Evolutionary conservation across 108 stramenopile genomes (phyloP).

Genomic region (Poteriospumella lacustris): DNA sequence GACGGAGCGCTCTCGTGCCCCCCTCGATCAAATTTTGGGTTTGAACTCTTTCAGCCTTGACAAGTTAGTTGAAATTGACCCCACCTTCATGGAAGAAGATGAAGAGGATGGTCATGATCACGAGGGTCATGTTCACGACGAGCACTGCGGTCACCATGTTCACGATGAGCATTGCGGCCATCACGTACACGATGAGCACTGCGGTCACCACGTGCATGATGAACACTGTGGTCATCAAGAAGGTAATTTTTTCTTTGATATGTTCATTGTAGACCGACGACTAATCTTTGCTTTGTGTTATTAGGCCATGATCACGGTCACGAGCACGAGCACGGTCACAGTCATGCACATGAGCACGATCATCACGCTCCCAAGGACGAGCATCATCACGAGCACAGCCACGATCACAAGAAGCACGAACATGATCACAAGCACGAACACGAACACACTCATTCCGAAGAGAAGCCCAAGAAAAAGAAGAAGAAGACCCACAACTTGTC

Average conservation of each 20-base stretch:
- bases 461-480: neutral
- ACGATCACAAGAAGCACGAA: slow-evolving; percentile 51
- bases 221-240: neutral
- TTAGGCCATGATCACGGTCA: neutral
- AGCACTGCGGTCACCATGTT: slow-evolving; percentile 21
- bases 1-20: slow-evolving; percentile 70
- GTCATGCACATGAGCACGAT: neutral
- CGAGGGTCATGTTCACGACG: slow-evolving; percentile 25
- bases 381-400: neutral
- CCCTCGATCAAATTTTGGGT: slow-evolving; percentile 75
- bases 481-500: slow-evolving; percentile 65
- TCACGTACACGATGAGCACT: slow-evolving; percentile 6
- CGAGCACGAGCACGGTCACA: neutral
- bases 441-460: neutral
- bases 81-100: slow-evolving; percentile 62
- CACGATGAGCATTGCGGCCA: neutral
- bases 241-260: neutral
- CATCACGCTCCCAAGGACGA: slow-evolving; percentile 5
- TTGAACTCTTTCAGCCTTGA: slow-evolving; percentile 82
- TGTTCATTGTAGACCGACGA: neutral
- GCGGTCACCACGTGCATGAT: neutral
- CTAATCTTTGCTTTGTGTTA: neutral
- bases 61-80: slow-evolving; percentile 71
- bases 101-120: neutral
- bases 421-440: slow-evolving; percentile 63